Base-by-base conservation (phyloP, 257 asterid species). In the Scutellaria minor region DNA sequence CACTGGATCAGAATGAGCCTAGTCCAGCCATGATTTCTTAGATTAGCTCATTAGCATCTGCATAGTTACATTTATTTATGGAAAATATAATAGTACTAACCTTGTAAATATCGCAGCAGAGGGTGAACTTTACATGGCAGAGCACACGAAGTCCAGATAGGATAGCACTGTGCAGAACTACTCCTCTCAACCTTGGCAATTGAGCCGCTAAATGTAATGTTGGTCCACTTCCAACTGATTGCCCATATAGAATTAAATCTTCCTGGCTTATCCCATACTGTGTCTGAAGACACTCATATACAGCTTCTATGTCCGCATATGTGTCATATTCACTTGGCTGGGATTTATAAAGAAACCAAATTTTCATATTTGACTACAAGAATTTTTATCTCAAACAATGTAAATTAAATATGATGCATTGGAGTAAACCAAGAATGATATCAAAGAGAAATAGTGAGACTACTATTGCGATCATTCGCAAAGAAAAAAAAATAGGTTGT, bases 151-250 rank as follows among this genome's bases (percentile, higher is more conserved):
- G 93, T 68, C 99, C 99, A 20, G 99, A 95, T 47, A 95, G 98
- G 68, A 95, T 95, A 68, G 98, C 99, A 76, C 99, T 95, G 81
- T 95, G 99, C 63, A 95, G 86, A 73, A 95, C 97, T 9, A 95
- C 98, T 42, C 98, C 99, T 81, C 99, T 90, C 84, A 95, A 71
- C 68, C 99, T 82, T 3, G 99, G 99, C 68, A 95, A 81, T 65
- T 84, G 82, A 72, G 99, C 92, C 22, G 99, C 99, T 80, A 95
- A 78, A 79, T 95, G 99, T 78, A 95, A 75, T 3, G 99, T 95
- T 56, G 99, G 98, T 56, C 99, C 99, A 75, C 99, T 95, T 74
- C 99, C 99, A 46, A 95, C 99, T 15, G 99, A 95, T 76, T 95
- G 99, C 39, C 99, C 99, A 45, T 95, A 95, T 7, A 95, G 80